Percentiles rank a stretch among this genome's conserved stretches.
phyloP scores from a whole-genome alignment of 305 asterid species.

The Fraxinus latifolia region DNA sequence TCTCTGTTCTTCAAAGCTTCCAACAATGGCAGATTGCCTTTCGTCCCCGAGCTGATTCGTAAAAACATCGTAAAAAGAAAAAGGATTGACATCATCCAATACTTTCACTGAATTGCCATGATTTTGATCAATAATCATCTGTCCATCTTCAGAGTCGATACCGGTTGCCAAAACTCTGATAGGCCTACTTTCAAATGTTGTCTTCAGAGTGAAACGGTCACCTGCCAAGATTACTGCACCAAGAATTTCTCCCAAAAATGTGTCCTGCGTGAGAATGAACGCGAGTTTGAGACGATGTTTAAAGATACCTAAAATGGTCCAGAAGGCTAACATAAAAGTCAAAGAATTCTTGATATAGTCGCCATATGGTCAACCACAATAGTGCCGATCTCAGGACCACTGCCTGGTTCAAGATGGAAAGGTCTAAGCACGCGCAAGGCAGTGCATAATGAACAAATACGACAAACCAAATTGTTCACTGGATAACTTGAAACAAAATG shows the following conservation, averaged over 20 bases:
- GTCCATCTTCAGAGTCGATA: constrained; percentile 58
- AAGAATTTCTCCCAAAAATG: constrained; percentile 66
- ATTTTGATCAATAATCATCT: constrained; percentile 29
- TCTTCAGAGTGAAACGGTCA: constrained; percentile 34
- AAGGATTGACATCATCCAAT: constrained; percentile 44
- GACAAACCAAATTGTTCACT: not conserved
- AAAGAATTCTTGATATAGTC: not conserved
- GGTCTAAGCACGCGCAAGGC: not conserved
- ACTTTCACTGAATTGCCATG: constrained; percentile 51
- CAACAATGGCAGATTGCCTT: constrained; percentile 62
- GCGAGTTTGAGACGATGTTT: not conserved
- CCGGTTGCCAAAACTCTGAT: constrained; percentile 52
- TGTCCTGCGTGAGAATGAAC: constrained; percentile 42
- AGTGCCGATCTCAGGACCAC: not conserved
- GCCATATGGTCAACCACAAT: not conserved
- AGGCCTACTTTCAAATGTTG: constrained; percentile 32
- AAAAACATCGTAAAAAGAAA: constrained; percentile 41
- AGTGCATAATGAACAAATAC: not conserved
- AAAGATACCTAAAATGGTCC: not conserved
- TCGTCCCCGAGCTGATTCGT: constrained; percentile 47
- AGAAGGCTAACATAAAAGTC: not conserved
- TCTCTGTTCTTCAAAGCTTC: constrained; percentile 67
- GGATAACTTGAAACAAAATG: not conserved
- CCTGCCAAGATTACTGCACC: constrained; percentile 70
- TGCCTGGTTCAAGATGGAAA: not conserved